Base-by-base conservation (phyloP, 164 flowering plant genomes). In the Magnolia sinica region DNA sequence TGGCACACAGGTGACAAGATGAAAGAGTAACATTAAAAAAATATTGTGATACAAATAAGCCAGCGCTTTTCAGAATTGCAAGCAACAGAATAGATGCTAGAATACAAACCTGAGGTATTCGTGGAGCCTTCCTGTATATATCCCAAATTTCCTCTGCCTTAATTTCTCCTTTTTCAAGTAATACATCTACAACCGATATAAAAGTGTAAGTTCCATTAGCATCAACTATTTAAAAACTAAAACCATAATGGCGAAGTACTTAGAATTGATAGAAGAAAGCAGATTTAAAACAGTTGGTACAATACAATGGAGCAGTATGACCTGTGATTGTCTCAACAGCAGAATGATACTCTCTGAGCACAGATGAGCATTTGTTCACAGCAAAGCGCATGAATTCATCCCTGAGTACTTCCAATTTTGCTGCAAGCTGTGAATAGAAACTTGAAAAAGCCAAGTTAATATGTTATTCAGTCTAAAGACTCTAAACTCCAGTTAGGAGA, bases 321-420 rank as follows among this genome's bases (percentile, higher is more conserved):
- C 98, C 98, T 85, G 96, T 90, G 58, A 96, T 96, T 23, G 86
- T 85, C 84, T 96, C 99, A 24, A 96, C 93, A 74, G 97, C 97
- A 64, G 92, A 86, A 67, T 85, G 88, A 78, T 86, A 86, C 73
- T 96, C 98, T 75, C 83, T 84, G 73, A 96, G 78, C 37, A 94
- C 89, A 65, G 96, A 87, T 45, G 88, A 82, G 80, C 98, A 94
- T 79, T 87, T 92, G 29, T 87, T 93, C 72, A 87, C 87, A 59
- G 97, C 88, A 90, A 87, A 96, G 73, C 96, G 94, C 95, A 96
- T 87, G 82, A 90, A 96, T 81, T 93, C 99, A 73, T 89, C 97
- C 72, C 94, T 86, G 37, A 96, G 94, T 68, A 97, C 97, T 86
- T 96, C 95, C 77, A 96, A 87, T 85, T 96, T 96, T 76, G 95